Conservation (phyloP, 768 basidiomycete species). For the Russula ochroleuca region DNA sequence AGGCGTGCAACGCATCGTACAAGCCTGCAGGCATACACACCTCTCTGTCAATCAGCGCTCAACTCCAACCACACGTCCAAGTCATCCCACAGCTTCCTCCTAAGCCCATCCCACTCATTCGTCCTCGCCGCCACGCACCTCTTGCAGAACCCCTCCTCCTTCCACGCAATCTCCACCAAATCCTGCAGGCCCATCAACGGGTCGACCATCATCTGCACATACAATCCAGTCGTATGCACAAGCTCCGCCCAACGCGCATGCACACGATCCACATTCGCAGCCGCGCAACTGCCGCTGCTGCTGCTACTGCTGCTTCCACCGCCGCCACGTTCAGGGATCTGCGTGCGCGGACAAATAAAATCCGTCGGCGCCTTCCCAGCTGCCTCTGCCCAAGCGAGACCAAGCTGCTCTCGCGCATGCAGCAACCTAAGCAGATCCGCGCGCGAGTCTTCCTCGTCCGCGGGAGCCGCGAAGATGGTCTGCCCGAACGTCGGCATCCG, state of each 20-base stretch:
- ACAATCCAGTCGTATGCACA: slow-evolving; percentile 30
- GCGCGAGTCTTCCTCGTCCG: slow-evolving; percentile 1
- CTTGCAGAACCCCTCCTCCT: slow-evolving; percentile 36
- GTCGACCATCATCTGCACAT: slow-evolving; percentile 35
- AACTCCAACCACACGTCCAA: slow-evolving; percentile 25
- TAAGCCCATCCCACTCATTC: slow-evolving; percentile 32
- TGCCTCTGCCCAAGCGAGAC: slow-evolving; percentile 27
- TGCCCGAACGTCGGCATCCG: slow-evolving; percentile 34
- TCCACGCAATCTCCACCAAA: slow-evolving; percentile 33
- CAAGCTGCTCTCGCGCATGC: slow-evolving; percentile 29
- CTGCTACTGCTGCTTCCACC: neutral
- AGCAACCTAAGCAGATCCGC: slow-evolving; percentile 27
- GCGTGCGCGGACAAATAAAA: slow-evolving; percentile 18
- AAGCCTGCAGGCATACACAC: neutral
- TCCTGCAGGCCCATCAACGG: slow-evolving; percentile 37
- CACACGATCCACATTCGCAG: slow-evolving; percentile 18
- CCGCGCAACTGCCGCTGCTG: slow-evolving; percentile 7
- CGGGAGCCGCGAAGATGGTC: slow-evolving; percentile 10
- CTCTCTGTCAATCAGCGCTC: neutral
- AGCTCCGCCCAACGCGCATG: slow-evolving; percentile 25
- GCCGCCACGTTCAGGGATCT: neutral
- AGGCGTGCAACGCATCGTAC: neutral
- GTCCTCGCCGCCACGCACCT: slow-evolving; percentile 34
- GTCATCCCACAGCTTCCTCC: slow-evolving; percentile 20
- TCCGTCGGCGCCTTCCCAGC: slow-evolving; percentile 28